Evolutionary conservation across 345 rosid genomes (phyloP), one percentile per base, ranked within the genome.

Genomic region (Psidium friedrichsthalianum): DNA sequence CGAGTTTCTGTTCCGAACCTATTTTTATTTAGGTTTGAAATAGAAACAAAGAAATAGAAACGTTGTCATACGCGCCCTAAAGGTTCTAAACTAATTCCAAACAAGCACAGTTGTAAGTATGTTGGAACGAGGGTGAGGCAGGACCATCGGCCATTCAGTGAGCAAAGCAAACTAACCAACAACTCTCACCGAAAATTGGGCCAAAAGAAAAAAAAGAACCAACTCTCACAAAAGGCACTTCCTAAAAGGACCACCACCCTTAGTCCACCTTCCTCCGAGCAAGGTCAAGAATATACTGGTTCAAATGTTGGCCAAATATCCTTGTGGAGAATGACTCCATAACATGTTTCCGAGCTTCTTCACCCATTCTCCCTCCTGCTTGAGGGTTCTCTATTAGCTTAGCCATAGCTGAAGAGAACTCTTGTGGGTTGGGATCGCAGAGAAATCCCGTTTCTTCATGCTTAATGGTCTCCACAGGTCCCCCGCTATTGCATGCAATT

Each of bases 401-500:
- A 87, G 91, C 93, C 99, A 96, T 96, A 0, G 95, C 96, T 44
- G 36, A 84, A 49, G 95, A 90, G 84, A 96, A 96, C 24, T 90
- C 96, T 80, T 87, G 82, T 15, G 98, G 92, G 64, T 87, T 92
- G 21, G 98, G 93, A 59, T 91, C 89, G 84, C 98, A 94, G 32
- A 97, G 98, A 89, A 93, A 96, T 40, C 99, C 98, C 2, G 98
- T 94, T 29, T 86, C 92, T 84, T 89, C 98, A 82, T 89, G 90
- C 94, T 88, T 94, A 25, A 97, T 86, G 0, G 98, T 92, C 89
- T 96, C 99, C 84, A 94, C 89, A 11, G 98, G 99, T 44, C 98
- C 98, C 51, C 99, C 99, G 40, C 98, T 97, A 83, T 93, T 93
- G 91, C 99, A 97, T 24, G 99, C 98, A 78, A 97, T 91, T 14